Evolutionary conservation across 345 rosid genomes (phyloP), one percentile per base, ranked within the genome.

Genomic region (Brassica carinata): DNA sequence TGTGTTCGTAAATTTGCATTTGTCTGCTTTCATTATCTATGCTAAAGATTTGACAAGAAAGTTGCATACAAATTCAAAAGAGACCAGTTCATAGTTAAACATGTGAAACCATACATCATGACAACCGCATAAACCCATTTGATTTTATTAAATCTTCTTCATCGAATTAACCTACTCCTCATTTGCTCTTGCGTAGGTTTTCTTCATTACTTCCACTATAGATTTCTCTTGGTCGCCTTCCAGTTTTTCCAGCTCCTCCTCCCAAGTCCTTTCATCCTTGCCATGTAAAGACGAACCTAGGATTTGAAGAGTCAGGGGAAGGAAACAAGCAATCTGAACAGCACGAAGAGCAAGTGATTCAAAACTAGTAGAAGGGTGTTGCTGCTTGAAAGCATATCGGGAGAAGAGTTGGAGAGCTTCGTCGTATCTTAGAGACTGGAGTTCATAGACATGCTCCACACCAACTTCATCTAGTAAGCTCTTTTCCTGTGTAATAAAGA

Each of bases 391-490:
- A 0, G 66, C 72, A n/a, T 4, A 18, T 19, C 36, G 55, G 26
- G 15, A 53, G 15, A 84, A 66, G 7, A 81, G 80, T 62, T 70
- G 34, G 14, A 76, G 38, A 40, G 81, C 76, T 15, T 83, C 79
- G 0, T 7, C 34, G n/a, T 65, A 45, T 10, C 31, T 43, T 15
- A 84, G 64, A 33, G 45, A 43, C 57, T 40, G 2, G 8, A 78
- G 74, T 26, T 77, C 69, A 1, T 82, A 79, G 6, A 64, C 62
- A n/a, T 64, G 31, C 11, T 61, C 57, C 14, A 72, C 74, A 26
- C 65, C 65, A 45, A 43, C 5, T 1, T 14, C 29, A 6, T 2
- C 70, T 1, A 82, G n/a, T 17, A 82, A 13, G 3, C 27, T 34
- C 43, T 59, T 72, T 5, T 82, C 71, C 17, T 75, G 71, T 8